Evolutionary conservation across 345 rosid species (phyloP), one percentile per base, ranked within the genome.

Genomic region (Toxicodendron radicans): DNA sequence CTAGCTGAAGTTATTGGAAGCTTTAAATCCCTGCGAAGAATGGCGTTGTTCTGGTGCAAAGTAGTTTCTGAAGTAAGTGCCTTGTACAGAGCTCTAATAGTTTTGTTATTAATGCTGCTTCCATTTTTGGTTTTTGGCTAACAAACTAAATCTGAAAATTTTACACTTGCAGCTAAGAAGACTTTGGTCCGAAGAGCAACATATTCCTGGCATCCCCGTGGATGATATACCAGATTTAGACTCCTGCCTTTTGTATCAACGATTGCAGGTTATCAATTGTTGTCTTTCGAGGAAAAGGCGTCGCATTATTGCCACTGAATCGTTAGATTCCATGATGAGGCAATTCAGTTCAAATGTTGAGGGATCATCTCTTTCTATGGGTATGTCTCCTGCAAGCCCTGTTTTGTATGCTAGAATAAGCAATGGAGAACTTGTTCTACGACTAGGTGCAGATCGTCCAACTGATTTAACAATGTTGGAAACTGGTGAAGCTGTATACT

Each of bases 1-100:
- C 73, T 95, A 75, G 87, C 99, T 79, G 99, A 93, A 86, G 93
- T 95, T 70, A 86, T 93, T 79, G 99, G 99, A 76, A 90, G 89
- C 79, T 89, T 93, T 82, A 90, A 83, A 85, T 85, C 91, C 59
- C 76, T 91, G 75, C 83, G 80, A 76, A 85, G 83, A 82, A 91
- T 93, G 99, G 92, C 91, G 61, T 78, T 90, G 72, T 82, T 95
- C 79, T 95, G 99, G 99, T 79, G 83, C 89, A 90, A 70, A 81
- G 86, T 90, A 72, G 91, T 95, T 75, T 81, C 79, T 46, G 96
- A 93, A 82, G 99, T 95, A 82, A 87, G 97, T 88, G 60, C 54
- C 66, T 41, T 60, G 12, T 66, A 24, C 41, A 46, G 74, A 52
- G 64, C 35, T 79, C 69, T 71, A 66, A 21, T 73, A 60, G 43